Conservation (phyloP, 2,329 filamentous ascomycete species). For the Colletotrichum euphorbiae region DNA sequence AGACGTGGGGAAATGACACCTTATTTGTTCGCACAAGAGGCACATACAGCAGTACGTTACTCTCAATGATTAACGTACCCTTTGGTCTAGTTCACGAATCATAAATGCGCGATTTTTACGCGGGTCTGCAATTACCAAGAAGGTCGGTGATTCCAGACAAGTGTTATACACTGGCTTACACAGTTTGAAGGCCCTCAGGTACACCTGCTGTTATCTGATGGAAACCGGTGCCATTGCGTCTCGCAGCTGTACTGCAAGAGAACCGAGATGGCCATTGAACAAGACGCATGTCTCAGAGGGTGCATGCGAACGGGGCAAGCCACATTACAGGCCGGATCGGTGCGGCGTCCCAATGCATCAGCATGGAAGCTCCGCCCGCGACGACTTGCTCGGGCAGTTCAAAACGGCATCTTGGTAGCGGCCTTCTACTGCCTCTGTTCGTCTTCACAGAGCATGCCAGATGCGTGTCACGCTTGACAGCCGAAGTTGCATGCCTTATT, state of each 20-base stretch:
- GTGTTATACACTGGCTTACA: no score
- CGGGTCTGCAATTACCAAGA: no score
- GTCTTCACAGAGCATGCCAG: not conserved
- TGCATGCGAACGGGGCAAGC: conserved; percentile 2
- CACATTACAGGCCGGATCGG: conserved; percentile 6
- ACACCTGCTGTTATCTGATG: not conserved
- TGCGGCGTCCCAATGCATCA: conserved; percentile 3
- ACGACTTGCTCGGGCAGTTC: not conserved
- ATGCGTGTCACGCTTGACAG: conserved; percentile 19
- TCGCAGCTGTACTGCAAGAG: not conserved
- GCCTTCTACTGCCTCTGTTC: not conserved
- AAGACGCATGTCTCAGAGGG: not conserved
- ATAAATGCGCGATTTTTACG: no score
- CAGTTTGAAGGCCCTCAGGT: not conserved
- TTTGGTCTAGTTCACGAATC: no score
- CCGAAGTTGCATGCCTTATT: not conserved
- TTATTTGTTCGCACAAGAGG: not conserved
- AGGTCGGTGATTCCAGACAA: no score
- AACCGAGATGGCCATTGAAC: not conserved
- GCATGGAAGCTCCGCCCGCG: not conserved
- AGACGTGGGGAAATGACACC: not conserved
- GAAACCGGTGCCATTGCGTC: not conserved
- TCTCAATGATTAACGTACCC: no score
- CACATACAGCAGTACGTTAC: no score
- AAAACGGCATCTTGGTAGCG: not conserved